Evolutionary conservation across 1,284 basidiomycete genomes (phyloP), one percentile per base, ranked within the genome.

Genomic region (Ustilago hordei): DNA sequence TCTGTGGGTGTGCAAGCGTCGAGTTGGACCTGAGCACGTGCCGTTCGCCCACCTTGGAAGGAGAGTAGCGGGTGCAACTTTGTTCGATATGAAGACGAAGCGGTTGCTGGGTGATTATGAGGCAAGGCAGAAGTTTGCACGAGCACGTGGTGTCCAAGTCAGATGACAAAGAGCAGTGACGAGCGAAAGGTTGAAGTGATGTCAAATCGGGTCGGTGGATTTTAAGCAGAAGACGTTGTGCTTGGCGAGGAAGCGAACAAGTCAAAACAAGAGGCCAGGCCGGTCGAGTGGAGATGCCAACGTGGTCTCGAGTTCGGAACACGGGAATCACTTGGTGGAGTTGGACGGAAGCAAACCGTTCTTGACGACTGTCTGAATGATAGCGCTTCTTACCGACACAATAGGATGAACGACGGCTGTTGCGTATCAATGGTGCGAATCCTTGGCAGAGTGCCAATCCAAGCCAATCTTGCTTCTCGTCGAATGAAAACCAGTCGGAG

Each of bases 11-110:
- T 13, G 23, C 19, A 45, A n/a, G 28, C 5, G 48, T 32, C 23
- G 4, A 8, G 28, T 23, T 17, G 28, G 15, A 32, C 31, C 4
- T 32, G 48, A 5, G 19, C 39, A 47, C 39, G 38, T 55, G 34
- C 32, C 48, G 23, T 50, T 54, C 23, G 34, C 52, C 52, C 52
- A 54, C 52, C 34, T 23, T n/a, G 34, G 36, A 50, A 31, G 48
- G 15, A 13, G 13, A 31, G 48, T 28, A 28, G 48, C 48, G 48
- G 31, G 15, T 28, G 28, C 12, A 15, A 31, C 48, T 11, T 23
- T 50, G 1, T 23, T 34, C 11, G 31, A 50, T 31, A 50, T 50
- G 48, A 31, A 50, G 48, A 32, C 31, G 48, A 31, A 13, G 11
- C 48, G 13, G 5, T 12, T 50, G 48, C 48, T 50, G 41, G 48